Percentiles rank a stretch among this genome's conserved stretches.
Conservation (phyloP, 2,329 filamentous ascomycete genomes). For the Pseudocercospora fuligena region DNA sequence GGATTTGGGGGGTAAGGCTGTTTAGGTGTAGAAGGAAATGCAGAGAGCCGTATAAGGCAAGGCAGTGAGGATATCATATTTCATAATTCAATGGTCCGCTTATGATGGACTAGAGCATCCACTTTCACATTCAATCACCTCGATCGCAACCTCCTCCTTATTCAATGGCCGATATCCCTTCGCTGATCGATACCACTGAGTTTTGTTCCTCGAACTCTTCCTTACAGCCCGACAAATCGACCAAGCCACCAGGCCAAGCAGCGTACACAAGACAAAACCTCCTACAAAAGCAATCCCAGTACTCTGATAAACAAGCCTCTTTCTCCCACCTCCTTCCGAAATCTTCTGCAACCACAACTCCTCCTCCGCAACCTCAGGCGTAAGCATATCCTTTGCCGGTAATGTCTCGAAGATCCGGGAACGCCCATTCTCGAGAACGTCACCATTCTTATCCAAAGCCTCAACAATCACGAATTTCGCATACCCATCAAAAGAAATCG, state of each 20-base stretch:
- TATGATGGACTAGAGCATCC: not conserved
- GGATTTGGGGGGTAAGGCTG: constrained; percentile 20
- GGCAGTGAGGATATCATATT: not conserved
- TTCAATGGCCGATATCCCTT: not conserved
- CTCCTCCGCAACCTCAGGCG: not conserved
- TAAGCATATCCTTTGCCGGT: not conserved
- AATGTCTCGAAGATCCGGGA: not conserved
- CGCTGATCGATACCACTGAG: not conserved
- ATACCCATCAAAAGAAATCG: not conserved
- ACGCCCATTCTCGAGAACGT: not conserved
- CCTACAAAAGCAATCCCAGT: not conserved
- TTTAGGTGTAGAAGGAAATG: not conserved
- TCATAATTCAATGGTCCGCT: not conserved
- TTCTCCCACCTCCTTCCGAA: not conserved
- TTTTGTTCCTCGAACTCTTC: not conserved
- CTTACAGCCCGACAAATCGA: not conserved
- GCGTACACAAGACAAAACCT: not conserved
- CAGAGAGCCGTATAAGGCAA: not conserved
- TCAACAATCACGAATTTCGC: constrained; percentile 6
- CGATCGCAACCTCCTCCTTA: not conserved
- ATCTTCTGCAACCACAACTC: constrained; percentile 8
- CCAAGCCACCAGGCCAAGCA: not conserved
- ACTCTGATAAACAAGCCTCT: not conserved
- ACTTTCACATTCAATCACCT: not conserved
- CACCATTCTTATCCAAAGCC: not conserved